Base-by-base conservation (phyloP, 208 protist species). In the Herpetomonas muscarum region DNA sequence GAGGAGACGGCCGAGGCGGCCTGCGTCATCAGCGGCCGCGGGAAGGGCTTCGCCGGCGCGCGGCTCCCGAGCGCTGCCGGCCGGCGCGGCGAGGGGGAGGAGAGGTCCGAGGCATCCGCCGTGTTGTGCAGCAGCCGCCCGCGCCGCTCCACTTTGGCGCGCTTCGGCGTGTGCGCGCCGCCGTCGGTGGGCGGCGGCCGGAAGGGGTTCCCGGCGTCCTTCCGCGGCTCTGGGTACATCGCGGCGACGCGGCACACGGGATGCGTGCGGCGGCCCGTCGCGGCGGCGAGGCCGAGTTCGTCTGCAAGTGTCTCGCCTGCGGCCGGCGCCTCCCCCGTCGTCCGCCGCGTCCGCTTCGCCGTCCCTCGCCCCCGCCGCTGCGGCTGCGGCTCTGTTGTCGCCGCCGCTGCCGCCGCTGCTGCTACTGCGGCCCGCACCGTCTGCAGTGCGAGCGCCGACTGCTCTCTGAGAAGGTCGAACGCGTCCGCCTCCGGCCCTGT, bases 401-500 rank as follows among this genome's bases (percentile, higher is more conserved):
- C 48, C 3, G 34, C 37, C 15, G 2, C 22, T 5, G 37, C 29
- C 24, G 55, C 37, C 36, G 42, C 55, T n/a, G 37, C 67, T 30
- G 29, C 68, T 21, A 48, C 62, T 10, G 51, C 36, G 12, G 25
- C 39, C n/a, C n/a, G n/a, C n/a, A n/a, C 55, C 17, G 36, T 13
- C 26, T 47, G 1, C 15, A 74, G 46, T n/a, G n/a, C n/a, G 1
- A 28, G 52, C 4, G 46, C 29, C 21, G 58, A 58, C 55, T 75
- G 73, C n/a, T 30, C 41, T 4, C 21, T 7, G 9, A 74, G 70
- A 19, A 71, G 61, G 22, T 54, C 46, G 17, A 45, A 3, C 55
- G 70, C 34, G n/a, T 55, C 58, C 3, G 48, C 19, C 30, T 74
- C 61, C 19, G 44, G n/a, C n/a, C n/a, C n/a, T n/a, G n/a, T n/a